Percentiles rank a stretch among this genome's conserved stretches.
phyloP scores from a whole-genome alignment of 768 basidiomycete species.

The Sporobolomyces phaffii region DNA sequence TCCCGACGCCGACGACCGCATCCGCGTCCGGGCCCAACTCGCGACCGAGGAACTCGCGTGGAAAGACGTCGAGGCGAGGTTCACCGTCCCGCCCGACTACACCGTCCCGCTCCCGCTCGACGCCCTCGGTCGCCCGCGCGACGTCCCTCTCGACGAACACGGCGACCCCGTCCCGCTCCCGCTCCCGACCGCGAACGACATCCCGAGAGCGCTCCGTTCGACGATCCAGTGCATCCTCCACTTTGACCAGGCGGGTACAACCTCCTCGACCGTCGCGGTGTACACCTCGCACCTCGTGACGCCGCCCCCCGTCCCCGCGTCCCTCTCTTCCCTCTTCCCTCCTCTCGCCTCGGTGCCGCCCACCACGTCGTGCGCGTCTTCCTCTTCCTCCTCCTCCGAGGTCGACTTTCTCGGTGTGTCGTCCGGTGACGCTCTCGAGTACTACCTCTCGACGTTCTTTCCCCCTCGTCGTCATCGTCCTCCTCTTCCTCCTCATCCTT shows the following conservation, averaged over 20 bases:
- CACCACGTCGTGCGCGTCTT: not conserved
- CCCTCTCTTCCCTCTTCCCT: not conserved
- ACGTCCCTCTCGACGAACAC: constrained; percentile 1
- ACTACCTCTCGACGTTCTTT: constrained; percentile 28
- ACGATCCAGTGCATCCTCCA: constrained; percentile 27
- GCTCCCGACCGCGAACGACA: constrained; percentile 20
- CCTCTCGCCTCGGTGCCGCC: not conserved
- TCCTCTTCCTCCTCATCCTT: no score
- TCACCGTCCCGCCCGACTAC: not conserved
- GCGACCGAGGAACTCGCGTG: constrained; percentile 22
- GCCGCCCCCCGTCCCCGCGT: not conserved
- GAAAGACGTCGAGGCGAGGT: not conserved
- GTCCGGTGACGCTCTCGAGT: constrained; percentile 22
- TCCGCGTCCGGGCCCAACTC: constrained; percentile 12
- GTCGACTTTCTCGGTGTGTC: constrained; percentile 29
- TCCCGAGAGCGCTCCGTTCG: constrained; percentile 20
- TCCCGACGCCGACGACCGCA: not conserved
- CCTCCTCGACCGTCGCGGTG: not conserved
- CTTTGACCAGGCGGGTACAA: not conserved
- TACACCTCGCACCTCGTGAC: constrained; percentile 9
- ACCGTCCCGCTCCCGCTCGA: not conserved
- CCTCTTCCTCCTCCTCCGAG: no score
- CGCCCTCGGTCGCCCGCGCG: not conserved
- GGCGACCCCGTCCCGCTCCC: not conserved
- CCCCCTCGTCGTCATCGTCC: not conserved